phyloP scores from a whole-genome alignment of 257 asterid genomes.

The Solanum arcanum region DNA sequence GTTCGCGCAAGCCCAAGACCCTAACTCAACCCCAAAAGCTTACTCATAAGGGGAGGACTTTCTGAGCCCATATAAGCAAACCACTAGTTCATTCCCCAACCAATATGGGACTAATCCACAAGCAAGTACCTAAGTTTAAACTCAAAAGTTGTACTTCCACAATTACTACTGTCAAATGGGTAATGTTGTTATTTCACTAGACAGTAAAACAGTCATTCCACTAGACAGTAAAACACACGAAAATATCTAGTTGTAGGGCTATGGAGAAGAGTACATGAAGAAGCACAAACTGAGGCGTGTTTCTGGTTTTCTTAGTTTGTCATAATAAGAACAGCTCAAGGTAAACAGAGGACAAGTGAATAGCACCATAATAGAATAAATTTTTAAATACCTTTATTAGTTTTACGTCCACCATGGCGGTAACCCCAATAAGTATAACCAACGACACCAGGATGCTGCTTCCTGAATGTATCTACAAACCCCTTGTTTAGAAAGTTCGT shows the following conservation, averaged over 20 bases:
- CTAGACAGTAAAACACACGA: background rate
- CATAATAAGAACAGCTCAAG: background rate
- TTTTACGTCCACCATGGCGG: slow-evolving; percentile 78
- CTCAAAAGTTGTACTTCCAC: background rate
- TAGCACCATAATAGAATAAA: background rate
- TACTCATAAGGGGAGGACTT: background rate
- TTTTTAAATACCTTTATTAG: slow-evolving; percentile 49
- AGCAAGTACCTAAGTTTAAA: background rate
- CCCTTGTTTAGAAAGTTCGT: slow-evolving; percentile 65
- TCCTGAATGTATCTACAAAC: slow-evolving; percentile 85
- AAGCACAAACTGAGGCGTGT: background rate
- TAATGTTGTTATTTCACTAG: background rate
- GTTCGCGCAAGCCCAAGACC: background rate
- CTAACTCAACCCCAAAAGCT: background rate
- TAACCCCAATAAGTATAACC: slow-evolving; percentile 98
- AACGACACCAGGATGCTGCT: slow-evolving; percentile 82
- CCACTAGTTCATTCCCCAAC: background rate
- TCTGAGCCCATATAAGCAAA: background rate
- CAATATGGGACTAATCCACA: background rate
- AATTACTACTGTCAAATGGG: background rate
- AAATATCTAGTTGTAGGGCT: background rate
- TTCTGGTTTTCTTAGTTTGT: background rate
- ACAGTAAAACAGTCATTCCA: background rate
- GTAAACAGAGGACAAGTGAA: background rate
- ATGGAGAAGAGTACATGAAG: background rate